These are phyloP conservation scores for Trichoderma citrinoviride DNA, from an alignment of 2,329 filamentous ascomycete genomes.

Conservation along the genomic window DNA sequence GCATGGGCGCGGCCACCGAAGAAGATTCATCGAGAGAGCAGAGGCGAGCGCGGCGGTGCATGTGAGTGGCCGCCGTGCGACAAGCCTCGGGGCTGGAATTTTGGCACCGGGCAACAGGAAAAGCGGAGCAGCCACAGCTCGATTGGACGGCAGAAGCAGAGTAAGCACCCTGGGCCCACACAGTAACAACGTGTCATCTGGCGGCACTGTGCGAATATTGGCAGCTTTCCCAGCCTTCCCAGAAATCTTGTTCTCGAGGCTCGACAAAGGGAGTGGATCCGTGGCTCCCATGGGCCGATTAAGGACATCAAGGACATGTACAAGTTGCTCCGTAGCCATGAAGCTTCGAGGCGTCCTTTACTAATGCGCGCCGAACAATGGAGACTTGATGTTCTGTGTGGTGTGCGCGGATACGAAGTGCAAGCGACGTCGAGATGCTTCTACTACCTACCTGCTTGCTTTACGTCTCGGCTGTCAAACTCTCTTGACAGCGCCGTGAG, in stretches of 20 bases:
- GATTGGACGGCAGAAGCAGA: not conserved
- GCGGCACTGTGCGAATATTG: not conserved
- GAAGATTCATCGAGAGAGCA: not conserved
- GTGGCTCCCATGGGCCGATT: conserved; percentile 13
- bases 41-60: not conserved
- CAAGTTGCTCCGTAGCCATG: not conserved
- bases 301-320: conserved; percentile 13
- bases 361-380: not conserved
- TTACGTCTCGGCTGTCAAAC: no score
- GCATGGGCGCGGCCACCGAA: not conserved
- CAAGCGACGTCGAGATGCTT: no score
- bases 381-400: not conserved
- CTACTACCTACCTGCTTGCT: no score
- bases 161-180: conserved; percentile 3
- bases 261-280: conserved; percentile 1
- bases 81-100: not conserved
- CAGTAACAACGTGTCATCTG: rapidly evolving
- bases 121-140: not conserved
- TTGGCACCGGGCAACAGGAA: conserved; percentile 11
- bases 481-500: no score
- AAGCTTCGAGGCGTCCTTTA: not conserved
- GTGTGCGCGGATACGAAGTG: not conserved
- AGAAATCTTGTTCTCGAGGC: not conserved
- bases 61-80: not conserved
- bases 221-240: conserved; percentile 10